Evolutionary conservation across 2,329 filamentous ascomycete species (phyloP).

Genomic region (Penicillium italicum): DNA sequence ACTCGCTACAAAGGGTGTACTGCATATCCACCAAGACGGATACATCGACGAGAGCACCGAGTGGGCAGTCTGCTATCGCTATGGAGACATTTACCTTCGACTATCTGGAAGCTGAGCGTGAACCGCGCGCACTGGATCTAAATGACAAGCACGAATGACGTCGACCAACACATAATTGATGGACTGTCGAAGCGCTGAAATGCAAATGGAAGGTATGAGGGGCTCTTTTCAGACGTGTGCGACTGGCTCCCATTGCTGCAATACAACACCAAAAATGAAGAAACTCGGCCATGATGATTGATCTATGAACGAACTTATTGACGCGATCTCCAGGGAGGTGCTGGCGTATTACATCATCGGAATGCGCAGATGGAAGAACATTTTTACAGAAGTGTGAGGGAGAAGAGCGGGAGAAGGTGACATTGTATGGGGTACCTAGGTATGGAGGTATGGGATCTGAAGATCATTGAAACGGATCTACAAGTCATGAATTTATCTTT

Average conservation of each 20-base stretch:
- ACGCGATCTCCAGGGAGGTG: constrained; percentile 3
- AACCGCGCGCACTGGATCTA: not conserved
- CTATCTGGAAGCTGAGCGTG: constrained; percentile 12
- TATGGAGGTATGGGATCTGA: not conserved
- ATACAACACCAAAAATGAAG: not conserved
- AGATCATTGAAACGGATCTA: not conserved
- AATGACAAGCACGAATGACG: not conserved
- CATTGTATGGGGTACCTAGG: not conserved
- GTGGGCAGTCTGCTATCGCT: constrained; percentile 20
- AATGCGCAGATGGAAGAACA: not conserved
- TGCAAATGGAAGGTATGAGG: not conserved
- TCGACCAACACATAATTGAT: not conserved
- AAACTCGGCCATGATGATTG: not conserved
- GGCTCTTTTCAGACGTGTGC: not conserved
- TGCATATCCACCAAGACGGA: constrained; percentile 60
- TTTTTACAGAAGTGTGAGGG: not conserved
- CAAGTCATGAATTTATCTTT: not conserved
- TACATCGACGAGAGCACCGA: constrained; percentile 36
- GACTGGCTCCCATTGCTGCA: not conserved
- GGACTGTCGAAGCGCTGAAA: not conserved
- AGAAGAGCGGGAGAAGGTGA: not conserved
- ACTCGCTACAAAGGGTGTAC: constrained; percentile 62
- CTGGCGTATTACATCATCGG: not conserved
- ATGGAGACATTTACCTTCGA: constrained; percentile 31
- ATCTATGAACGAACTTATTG: not conserved